Conservation (phyloP, 108 stramenopile species). For the Cyclostephanos tholiformis region DNA sequence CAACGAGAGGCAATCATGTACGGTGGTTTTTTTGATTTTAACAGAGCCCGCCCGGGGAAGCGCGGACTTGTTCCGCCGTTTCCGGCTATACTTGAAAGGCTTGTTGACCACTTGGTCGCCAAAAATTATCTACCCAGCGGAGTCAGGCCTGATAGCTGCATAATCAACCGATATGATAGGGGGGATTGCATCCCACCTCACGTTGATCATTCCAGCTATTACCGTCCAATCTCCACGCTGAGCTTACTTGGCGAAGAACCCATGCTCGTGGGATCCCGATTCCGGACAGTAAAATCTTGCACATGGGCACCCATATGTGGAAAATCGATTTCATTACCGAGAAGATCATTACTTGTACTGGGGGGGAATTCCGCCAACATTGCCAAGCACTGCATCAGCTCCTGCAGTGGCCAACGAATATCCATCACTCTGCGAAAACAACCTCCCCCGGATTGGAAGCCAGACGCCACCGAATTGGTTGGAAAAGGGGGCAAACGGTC, state of each 20-base stretch:
- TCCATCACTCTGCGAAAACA: constrained; percentile 51
- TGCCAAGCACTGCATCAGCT: constrained; percentile 51
- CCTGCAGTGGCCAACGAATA: constrained; percentile 42
- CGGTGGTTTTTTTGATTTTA: constrained; percentile 50
- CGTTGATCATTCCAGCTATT: constrained; percentile 46
- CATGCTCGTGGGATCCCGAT: constrained; percentile 47
- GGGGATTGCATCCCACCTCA: constrained; percentile 55
- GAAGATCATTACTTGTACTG: constrained; percentile 44
- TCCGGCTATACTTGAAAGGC: constrained; percentile 28
- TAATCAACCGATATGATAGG: constrained; percentile 45
- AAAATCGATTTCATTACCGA: constrained; percentile 26
- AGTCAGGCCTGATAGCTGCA: constrained; percentile 44
- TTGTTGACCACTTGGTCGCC: constrained; percentile 32
- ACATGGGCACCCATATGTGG: constrained; percentile 43
- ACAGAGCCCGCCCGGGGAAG: constrained; percentile 43
- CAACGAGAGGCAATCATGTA: constrained; percentile 43
- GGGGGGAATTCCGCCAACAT: constrained; percentile 49
- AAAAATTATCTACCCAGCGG: constrained; percentile 24
- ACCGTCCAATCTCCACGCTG: constrained; percentile 43
- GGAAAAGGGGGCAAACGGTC: constrained; percentile 2
- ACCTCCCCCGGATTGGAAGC: constrained; percentile 51
- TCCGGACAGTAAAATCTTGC: constrained; percentile 30
- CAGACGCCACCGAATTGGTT: constrained; percentile 38
- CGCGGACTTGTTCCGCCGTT: constrained; percentile 44
- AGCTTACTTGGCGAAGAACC: constrained; percentile 50